Evolutionary conservation across 192 early-diverging fungal species (phyloP).

Genomic region (Umbelopsis vinacea): DNA sequence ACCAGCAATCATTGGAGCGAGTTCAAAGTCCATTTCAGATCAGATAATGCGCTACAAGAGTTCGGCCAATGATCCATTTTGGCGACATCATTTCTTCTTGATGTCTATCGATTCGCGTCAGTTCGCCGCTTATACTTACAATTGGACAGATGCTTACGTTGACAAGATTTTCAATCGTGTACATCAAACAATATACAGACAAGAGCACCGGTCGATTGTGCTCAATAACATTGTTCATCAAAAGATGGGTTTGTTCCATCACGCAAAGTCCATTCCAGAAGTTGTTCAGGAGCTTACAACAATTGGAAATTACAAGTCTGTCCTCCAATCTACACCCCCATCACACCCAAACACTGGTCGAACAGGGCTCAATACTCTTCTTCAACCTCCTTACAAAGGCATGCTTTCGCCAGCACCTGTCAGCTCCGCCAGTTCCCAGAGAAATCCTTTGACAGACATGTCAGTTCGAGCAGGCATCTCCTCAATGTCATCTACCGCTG

Average conservation of each 20-base stretch:
- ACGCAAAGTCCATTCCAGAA: constrained; percentile 39
- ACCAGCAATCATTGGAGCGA: constrained; percentile 1
- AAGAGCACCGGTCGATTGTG: constrained; percentile 51
- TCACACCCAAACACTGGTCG: background rate
- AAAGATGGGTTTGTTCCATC: constrained; percentile 67
- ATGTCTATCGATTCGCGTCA: constrained; percentile 50
- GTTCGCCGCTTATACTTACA: constrained; percentile 54
- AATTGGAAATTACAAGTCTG: background rate
- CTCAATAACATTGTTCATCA: constrained; percentile 60
- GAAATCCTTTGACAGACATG: background rate
- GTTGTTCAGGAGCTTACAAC: constrained; percentile 24
- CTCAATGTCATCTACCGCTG: background rate
- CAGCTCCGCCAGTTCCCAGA: background rate
- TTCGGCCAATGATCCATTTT: constrained; percentile 21
- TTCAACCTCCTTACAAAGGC: background rate
- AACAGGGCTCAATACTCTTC: background rate
- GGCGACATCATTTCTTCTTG: constrained; percentile 50
- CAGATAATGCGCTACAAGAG: constrained; percentile 49
- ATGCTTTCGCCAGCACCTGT: background rate
- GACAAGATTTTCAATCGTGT: constrained; percentile 52
- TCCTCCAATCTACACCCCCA: background rate
- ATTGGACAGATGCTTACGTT: constrained; percentile 49
- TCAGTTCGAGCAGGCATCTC: background rate
- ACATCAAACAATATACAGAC: constrained; percentile 46
- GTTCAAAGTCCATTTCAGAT: constrained; percentile 38